Evolutionary conservation across 495 filamentous ascomycete genomes (phyloP), one percentile per base, ranked within the genome.

Genomic region (Hypoxylon rickii): DNA sequence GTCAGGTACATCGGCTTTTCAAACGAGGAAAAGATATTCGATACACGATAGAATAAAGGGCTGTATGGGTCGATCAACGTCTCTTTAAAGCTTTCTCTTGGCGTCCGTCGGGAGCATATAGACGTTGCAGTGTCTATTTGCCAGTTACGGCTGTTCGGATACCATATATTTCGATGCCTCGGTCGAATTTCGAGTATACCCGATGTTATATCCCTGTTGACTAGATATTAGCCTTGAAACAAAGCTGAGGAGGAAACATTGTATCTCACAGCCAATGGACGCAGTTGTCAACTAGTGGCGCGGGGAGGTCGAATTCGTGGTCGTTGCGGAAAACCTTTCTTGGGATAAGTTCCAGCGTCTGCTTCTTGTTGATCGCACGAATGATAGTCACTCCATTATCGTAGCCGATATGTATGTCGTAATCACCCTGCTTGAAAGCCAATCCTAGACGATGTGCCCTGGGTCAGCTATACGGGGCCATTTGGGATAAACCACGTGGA

Each of bases 261-360:
- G 6, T 29, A 17, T 51, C 58, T 56, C 21, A 61, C 58, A 86
- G 64, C 86, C 86, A 89, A 59, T 89, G 86, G 1, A 79, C 58
- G 40, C 73, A 81, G 15, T 79, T 63, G 1, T 74, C 36, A 2
- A 83, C 31, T 6, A 88, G 65, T 1, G 65, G 34, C 0, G 24
- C 41, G 2, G 86, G 84, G 16, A 88, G 69, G 55, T 85, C 82
- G 15, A 67, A 74, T 0, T 6, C 7, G 3, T 15, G 20, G 1
- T 18, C 32, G 12, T 22, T 26, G 36, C 19, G 34, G 38, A 80
- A 81, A 1, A 60, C 31, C 0, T 70, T 47, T 7, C 46, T 53
- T 2, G 67, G 70, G 12, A 81, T 56, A 2, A 76, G 43, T n/a
- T 79, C 73, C 1, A 79, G 32, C 11, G 68, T 16, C 4, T 24